A percentile compares a stretch with the other conserved stretches of the same genome.
Conservation (phyloP, 768 basidiomycete genomes). For the Tricholoma matsutake region DNA sequence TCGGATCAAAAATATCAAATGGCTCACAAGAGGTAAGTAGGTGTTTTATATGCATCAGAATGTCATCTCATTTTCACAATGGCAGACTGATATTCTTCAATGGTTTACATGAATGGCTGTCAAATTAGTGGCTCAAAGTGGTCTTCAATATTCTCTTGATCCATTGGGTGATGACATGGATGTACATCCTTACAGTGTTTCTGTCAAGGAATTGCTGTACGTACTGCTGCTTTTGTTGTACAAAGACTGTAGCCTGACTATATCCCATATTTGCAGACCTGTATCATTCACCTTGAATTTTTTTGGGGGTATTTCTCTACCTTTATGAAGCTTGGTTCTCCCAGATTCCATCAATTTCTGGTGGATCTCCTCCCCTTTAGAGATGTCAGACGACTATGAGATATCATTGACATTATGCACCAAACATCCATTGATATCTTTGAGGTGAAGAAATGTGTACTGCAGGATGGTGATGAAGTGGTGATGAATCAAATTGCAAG, state of each 20-base stretch:
- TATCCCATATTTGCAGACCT: background rate
- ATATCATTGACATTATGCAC: constrained; percentile 33
- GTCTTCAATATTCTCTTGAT: constrained; percentile 31
- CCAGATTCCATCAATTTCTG: constrained; percentile 30
- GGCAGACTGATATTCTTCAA: constrained; percentile 21
- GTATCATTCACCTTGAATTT: constrained; percentile 2
- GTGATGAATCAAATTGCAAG: constrained; percentile 26
- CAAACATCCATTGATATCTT: constrained; percentile 30
- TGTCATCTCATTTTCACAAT: background rate
- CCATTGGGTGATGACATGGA: constrained; percentile 20
- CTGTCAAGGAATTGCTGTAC: constrained; percentile 25
- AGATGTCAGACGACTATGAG: constrained; percentile 21
- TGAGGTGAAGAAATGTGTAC: constrained; percentile 31
- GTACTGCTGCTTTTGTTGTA: background rate
- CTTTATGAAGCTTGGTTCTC: constrained; percentile 28
- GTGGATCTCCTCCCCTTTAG: constrained; percentile 28
- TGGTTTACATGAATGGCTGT: constrained; percentile 30
- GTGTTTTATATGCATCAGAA: background rate
- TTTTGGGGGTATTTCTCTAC: constrained; percentile 22
- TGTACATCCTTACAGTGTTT: constrained; percentile 24
- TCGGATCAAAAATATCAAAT: constrained; percentile 5
- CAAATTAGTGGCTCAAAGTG: constrained; percentile 29
- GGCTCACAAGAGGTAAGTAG: constrained; percentile 17
- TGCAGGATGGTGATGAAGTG: constrained; percentile 26
- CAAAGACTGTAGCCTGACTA: background rate